These are phyloP conservation scores for Hygrophila difformis DNA, from an alignment of 257 asterid species.

Conservation along the genomic window DNA sequence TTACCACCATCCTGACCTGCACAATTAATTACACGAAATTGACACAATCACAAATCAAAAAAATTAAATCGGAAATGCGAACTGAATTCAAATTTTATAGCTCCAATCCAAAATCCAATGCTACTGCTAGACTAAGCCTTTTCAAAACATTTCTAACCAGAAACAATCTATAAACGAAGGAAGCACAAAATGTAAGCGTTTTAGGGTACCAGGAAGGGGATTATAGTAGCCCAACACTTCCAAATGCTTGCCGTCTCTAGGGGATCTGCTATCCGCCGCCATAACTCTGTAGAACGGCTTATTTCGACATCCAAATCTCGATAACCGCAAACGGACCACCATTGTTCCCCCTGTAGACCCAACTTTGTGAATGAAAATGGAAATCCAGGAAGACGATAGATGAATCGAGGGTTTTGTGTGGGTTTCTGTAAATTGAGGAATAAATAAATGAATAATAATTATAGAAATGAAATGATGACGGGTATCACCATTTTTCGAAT, in stretches of 20 bases:
- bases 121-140: not conserved
- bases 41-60: not conserved
- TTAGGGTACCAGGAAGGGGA: constrained; percentile 71
- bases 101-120: constrained; percentile 9
- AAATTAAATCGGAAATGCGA: not conserved
- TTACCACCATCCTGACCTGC: constrained; percentile 94
- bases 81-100: constrained; percentile 1
- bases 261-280: constrained; percentile 96
- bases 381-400: no score
- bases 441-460: no score
- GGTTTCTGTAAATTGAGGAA: no score
- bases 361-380: not conserved
- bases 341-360: constrained; percentile 17
- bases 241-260: constrained; percentile 96
- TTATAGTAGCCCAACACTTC: constrained; percentile 91
- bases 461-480: no score
- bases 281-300: constrained; percentile 86
- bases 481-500: no score
- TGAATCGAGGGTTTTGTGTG: no score
- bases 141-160: no score
- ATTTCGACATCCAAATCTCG: constrained; percentile 74
- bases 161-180: no score
- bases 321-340: constrained; percentile 75
- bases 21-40: no score
- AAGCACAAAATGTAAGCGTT: not conserved